Base-by-base conservation (phyloP, 2,329 filamentous ascomycete species). In the Diaporthe vaccinii region DNA sequence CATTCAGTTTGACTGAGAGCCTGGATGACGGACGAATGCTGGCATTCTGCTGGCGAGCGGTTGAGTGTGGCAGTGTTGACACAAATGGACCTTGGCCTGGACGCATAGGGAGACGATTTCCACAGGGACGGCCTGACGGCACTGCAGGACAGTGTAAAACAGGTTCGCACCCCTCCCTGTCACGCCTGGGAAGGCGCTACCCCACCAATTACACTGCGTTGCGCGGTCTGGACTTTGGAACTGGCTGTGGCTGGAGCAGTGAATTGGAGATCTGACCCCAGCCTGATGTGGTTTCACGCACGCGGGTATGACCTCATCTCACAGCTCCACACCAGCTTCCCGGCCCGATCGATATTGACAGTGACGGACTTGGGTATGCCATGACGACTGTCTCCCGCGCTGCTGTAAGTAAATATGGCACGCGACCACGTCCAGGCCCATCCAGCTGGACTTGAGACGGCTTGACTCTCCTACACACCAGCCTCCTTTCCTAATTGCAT, bases 291-390 rank as follows among this genome's bases (percentile, higher is more conserved):
- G 73, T 72, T 65, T 75, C 58, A 68, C 55, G 69, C 68, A 67
- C 74, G 69, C 74, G 59, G 69, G 58, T 76, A 76, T 76, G 75
- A 76, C 75, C 75, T 76, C 75, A 76, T 76, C 72, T 73, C 61
- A 39, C 70, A 44, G 72, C 65, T 71, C 67, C 58, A 58, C 67
- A 31, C 39, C 22, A 49, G 58, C 68, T 36, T 53, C 55, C 70
- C 44, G 31, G 46, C 15, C 49, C 65, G 46, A 41, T 69, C 49
- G n/a, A 53, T 69, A n/a, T 25, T 49, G 59, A 3, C 59, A 8
- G 25, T n/a, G 31, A 20, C 62, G 44, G 46, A 36, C 28, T 31
- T 20, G 14, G 22, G 34, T n/a, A 39, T 15, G 44, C 25, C 34
- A 55, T 69, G 65, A 69, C 65, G 65, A 69, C n/a, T 41, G 65